phyloP scores from a whole-genome alignment of 2,329 filamentous ascomycete genomes.

The Phialophora verrucosa region DNA sequence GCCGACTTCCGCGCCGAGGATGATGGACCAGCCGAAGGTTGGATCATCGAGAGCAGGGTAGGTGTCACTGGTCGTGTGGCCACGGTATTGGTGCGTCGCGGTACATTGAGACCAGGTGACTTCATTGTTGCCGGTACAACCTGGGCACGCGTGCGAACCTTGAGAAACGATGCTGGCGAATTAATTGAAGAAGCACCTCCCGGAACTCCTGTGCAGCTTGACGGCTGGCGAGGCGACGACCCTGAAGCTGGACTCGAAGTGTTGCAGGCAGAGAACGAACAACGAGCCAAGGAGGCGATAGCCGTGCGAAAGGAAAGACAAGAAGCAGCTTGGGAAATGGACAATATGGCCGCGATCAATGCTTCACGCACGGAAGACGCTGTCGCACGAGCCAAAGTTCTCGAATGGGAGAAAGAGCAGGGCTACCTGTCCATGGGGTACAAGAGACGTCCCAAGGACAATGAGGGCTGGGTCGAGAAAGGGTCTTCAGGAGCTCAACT shows the following conservation, averaged over 20 bases:
- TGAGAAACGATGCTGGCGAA: constrained; percentile 83
- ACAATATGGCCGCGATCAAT: constrained; percentile 79
- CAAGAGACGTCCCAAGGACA: constrained; percentile 38
- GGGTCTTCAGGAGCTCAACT: constrained; percentile 48
- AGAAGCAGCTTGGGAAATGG: constrained; percentile 68
- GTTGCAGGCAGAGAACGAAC: constrained; percentile 79
- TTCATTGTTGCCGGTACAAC: constrained; percentile 85
- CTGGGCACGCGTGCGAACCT: constrained; percentile 81
- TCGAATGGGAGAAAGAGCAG: constrained; percentile 50
- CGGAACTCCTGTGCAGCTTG: constrained; percentile 86
- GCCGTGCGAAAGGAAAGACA: constrained; percentile 74
- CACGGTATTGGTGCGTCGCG: constrained; percentile 85
- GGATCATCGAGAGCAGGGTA: constrained; percentile 89
- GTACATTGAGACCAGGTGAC: constrained; percentile 80
- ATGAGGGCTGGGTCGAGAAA: constrained; percentile 42
- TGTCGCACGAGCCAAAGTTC: constrained; percentile 53
- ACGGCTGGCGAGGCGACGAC: constrained; percentile 85
- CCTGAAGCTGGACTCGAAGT: constrained; percentile 86
- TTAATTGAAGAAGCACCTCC: constrained; percentile 76
- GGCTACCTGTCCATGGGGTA: constrained; percentile 37
- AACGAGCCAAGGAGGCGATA: constrained; percentile 76
- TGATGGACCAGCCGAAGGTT: constrained; percentile 82
- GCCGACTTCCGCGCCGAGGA: constrained; percentile 84
- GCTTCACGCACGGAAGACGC: constrained; percentile 67
- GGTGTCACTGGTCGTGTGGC: constrained; percentile 84